Evolutionary conservation across 768 basidiomycete genomes (phyloP), one percentile per base, ranked within the genome.

Genomic region (Scleroderma bovista): DNA sequence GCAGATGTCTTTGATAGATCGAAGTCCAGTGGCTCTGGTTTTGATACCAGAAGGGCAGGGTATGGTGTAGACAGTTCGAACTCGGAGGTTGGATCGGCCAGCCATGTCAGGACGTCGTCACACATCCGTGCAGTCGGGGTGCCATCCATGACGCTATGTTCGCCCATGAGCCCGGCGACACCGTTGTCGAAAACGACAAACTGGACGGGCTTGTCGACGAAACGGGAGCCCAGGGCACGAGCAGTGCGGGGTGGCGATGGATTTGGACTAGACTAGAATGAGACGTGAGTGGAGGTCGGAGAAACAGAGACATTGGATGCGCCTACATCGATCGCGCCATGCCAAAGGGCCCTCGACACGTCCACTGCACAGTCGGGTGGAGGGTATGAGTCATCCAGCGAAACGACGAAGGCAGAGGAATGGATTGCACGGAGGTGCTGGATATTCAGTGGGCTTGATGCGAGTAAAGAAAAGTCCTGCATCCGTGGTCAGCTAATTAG

Each of bases 61-160:
- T 29, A 29, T 29, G 57, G 12, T 2, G 42, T 44, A 13, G 72
- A 48, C 11, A 71, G 33, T 22, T 83, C 83, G 40, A 82, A 76
- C 58, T 89, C 84, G 53, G 89, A 91, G n/a, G 68, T 54, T 17
- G 77, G 77, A 54, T 75, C 66, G 19, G 79, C 73, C 23, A 91
- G 67, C 60, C 74, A 74, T 50, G 75, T 75, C 54, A 91, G 74
- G 33, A 90, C 71, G 17, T 81, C 76, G 59, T 91, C 84, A 57
- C 81, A 85, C 57, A 90, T 63, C 20, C 88, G 77, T 22, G 78
- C 81, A 15, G 81, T 86, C 4, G 90, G 90, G 15, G 90, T 92
- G 32, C 90, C 90, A 58, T 93, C 90, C 90, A 93, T 93, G 51
- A 88, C 74, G 16, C 87, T 89, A 64, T 93, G 94, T 66, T 97